Conservation (phyloP, 768 basidiomycete species). For the Sutorius australiensis region DNA sequence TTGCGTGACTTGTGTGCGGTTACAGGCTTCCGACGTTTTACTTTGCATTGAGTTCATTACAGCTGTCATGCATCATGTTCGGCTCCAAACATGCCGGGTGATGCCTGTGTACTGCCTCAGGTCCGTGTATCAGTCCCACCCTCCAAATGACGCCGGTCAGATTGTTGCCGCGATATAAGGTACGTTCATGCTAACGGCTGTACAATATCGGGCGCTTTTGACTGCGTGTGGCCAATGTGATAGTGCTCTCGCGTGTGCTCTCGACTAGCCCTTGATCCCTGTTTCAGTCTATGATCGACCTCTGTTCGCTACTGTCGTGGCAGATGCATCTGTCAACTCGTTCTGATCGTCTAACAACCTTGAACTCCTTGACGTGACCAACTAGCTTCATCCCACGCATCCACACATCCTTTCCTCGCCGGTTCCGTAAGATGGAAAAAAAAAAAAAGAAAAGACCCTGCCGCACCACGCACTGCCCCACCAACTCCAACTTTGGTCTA, state of each 20-base stretch:
- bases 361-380: background rate
- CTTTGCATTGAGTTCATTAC: conserved; percentile 2
- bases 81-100: background rate
- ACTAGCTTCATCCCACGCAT: conserved; percentile 3
- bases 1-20: background rate
- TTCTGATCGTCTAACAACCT: background rate
- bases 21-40: background rate
- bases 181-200: background rate
- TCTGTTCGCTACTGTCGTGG: background rate
- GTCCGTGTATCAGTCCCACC: background rate
- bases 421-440: conserved; percentile 8
- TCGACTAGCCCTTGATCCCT: conserved; percentile 3
- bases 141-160: background rate
- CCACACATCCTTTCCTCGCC: background rate
- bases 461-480: conserved; percentile 11
- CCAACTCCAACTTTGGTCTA: background rate
- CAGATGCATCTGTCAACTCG: background rate
- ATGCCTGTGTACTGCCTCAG: background rate
- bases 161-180: conserved; percentile 5
- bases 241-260: background rate
- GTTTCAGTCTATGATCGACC: conserved; percentile 12
- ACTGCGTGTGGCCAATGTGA: background rate
- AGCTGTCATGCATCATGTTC: background rate
- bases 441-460: background rate
- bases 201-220: background rate